Evolutionary conservation across 805 yeast genomes (phyloP).

Genomic region (Schwanniomyces yamadae): DNA sequence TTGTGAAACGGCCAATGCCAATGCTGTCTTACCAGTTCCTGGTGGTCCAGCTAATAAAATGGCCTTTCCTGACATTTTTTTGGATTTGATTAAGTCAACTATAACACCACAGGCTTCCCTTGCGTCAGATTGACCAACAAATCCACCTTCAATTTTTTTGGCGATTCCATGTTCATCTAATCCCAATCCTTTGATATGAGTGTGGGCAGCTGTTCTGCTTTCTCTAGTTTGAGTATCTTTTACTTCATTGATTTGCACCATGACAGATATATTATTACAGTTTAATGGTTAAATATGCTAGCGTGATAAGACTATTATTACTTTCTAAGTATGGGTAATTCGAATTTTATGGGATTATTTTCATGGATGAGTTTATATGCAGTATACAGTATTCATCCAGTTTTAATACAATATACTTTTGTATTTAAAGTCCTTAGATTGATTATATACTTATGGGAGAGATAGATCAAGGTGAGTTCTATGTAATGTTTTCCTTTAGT

Average conservation of each 20-base stretch:
- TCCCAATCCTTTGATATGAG: slow-evolving; percentile 94
- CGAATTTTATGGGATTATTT: too few species aligned
- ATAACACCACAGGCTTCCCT: slow-evolving; percentile 93
- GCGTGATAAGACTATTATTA: too few species aligned
- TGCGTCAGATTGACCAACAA: slow-evolving; percentile 73
- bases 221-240: slow-evolving; percentile 55
- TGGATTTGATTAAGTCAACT: slow-evolving; percentile 88
- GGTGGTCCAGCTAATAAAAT: slow-evolving; percentile 95
- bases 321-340: too few species aligned
- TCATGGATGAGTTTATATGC: too few species aligned
- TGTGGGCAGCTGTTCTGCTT: slow-evolving; percentile 88
- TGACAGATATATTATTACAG: slow-evolving; percentile 18
- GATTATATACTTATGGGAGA: too few species aligned
- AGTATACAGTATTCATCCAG: too few species aligned
- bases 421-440: too few species aligned
- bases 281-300: too few species aligned
- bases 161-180: slow-evolving; percentile 88
- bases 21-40: slow-evolving; percentile 97
- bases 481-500: too few species aligned
- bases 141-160: slow-evolving; percentile 82
- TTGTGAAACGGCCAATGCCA: slow-evolving; percentile 93
- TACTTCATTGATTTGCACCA: slow-evolving; percentile 81
- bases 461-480: too few species aligned
- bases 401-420: too few species aligned
- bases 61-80: slow-evolving; percentile 95